Conservation (phyloP, 768 basidiomycete genomes). For the Rossbeevera mucosa region DNA sequence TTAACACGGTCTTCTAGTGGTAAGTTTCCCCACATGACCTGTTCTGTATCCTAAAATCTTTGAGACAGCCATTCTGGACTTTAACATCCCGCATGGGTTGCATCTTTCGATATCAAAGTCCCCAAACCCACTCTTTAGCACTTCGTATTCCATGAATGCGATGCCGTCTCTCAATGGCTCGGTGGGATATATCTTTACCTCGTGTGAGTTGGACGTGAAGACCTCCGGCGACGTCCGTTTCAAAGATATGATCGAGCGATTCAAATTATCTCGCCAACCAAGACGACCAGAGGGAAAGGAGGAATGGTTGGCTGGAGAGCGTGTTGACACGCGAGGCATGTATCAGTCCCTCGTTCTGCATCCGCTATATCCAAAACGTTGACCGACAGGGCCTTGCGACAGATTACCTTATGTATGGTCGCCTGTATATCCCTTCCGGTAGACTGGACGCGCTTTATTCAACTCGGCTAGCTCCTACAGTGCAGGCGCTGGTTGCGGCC, state of each 20-base stretch:
- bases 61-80: constrained; percentile 79
- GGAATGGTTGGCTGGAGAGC: constrained; percentile 76
- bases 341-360: constrained; percentile 15
- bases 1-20: constrained; percentile 86
- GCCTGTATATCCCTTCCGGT: constrained; percentile 84
- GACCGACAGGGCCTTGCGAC: constrained; percentile 16
- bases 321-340: constrained; percentile 71
- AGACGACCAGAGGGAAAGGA: constrained; percentile 73
- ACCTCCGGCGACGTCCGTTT: constrained; percentile 69
- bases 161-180: constrained; percentile 91
- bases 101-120: constrained; percentile 82
- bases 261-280: constrained; percentile 80
- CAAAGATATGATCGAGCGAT: constrained; percentile 87
- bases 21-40: constrained; percentile 32
- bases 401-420: constrained; percentile 95
- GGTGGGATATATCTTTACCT: constrained; percentile 89
- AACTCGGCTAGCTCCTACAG: constrained; percentile 68
- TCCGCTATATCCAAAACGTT: constrained; percentile 14
- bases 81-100: constrained; percentile 75
- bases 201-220: constrained; percentile 72
- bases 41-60: constrained; percentile 4
- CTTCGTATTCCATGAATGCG: constrained; percentile 89
- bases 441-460: constrained; percentile 88
- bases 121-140: constrained; percentile 84
- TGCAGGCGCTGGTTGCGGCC: constrained; percentile 80